Evolutionary conservation across 164 flowering plant genomes (phyloP).

Genomic region (Annona squamosa): DNA sequence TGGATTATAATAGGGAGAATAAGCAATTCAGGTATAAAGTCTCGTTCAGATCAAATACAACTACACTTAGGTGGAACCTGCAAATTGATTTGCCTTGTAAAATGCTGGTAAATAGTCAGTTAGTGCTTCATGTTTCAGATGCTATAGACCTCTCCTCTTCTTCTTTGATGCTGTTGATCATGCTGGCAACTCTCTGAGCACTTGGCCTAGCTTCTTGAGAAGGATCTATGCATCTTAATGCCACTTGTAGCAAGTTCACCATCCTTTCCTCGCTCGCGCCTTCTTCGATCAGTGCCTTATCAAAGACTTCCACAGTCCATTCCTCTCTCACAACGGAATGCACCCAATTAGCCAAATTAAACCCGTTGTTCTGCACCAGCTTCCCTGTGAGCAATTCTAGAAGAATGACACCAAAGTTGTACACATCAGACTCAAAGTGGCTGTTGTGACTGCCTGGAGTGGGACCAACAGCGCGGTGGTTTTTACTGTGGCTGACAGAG

Average conservation of each 20-base stretch:
- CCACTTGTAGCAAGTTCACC: constrained; percentile 60
- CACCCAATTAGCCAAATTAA: constrained; percentile 54
- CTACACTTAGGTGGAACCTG: too few relatives aligned
- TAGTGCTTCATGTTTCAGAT: constrained; percentile 6
- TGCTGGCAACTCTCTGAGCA: constrained; percentile 37
- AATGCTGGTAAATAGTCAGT: not conserved
- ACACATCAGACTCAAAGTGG: constrained; percentile 37
- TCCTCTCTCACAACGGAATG: constrained; percentile 51
- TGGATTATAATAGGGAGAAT: too few relatives aligned
- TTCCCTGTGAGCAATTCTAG: constrained; percentile 67
- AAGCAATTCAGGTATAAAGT: too few relatives aligned
- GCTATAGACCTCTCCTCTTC: constrained; percentile 54
- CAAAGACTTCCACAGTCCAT: constrained; percentile 73
- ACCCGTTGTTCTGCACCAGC: constrained; percentile 40
- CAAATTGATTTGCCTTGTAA: not conserved
- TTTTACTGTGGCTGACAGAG: constrained; percentile 3
- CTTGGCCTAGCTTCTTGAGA: constrained; percentile 44
- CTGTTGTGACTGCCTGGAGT: not conserved
- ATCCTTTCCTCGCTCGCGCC: constrained; percentile 59
- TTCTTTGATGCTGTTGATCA: constrained; percentile 40
- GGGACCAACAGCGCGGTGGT: constrained; percentile 8
- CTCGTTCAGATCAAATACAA: too few relatives aligned
- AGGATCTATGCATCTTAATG: constrained; percentile 47
- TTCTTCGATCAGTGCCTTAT: constrained; percentile 31
- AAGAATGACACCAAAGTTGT: constrained; percentile 53